Evolutionary conservation across 1,139 yeast genomes (phyloP).

Genomic region (Blastobotrys petasosporus): DNA sequence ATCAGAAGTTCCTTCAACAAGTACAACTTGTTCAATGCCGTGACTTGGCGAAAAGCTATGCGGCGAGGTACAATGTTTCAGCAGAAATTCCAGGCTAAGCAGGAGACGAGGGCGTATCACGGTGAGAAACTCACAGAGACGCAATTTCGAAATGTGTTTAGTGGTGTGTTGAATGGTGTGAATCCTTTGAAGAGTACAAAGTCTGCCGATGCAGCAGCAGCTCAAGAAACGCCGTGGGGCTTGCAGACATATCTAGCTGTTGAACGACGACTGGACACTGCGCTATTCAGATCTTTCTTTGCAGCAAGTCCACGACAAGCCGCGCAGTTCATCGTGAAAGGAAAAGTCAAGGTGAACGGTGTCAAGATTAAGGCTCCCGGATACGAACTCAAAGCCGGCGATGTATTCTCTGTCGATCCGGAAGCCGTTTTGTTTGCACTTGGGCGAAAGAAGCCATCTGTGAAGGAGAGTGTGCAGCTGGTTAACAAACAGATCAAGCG

Average conservation of each 20-base stretch:
- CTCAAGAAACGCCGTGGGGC: slow-evolving; percentile 54
- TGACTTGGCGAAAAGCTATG: slow-evolving; percentile 42
- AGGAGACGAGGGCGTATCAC: slow-evolving; percentile 90
- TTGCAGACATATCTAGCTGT: slow-evolving; percentile 83
- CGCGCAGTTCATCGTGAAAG: slow-evolving; percentile 75
- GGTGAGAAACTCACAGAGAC: slow-evolving; percentile 89
- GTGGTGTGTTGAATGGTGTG: slow-evolving; percentile 77
- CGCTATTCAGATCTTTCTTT: slow-evolving; percentile 85
- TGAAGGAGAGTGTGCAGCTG: slow-evolving; percentile 57
- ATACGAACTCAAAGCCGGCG: slow-evolving; percentile 75
- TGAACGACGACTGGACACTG: slow-evolving; percentile 85
- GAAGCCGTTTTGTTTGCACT: slow-evolving; percentile 79
- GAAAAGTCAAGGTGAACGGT: slow-evolving; percentile 84
- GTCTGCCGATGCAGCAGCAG: slow-evolving; percentile 14
- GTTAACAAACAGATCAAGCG: slow-evolving; percentile 65
- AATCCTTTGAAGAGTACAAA: slow-evolving; percentile 43
- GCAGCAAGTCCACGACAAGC: slow-evolving; percentile 95
- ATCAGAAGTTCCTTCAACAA: slow-evolving; percentile 92
- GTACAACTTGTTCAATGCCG: slow-evolving; percentile 80
- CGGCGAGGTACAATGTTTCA: slow-evolving; percentile 66
- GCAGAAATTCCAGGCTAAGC: slow-evolving; percentile 88
- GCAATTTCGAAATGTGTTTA: slow-evolving; percentile 68
- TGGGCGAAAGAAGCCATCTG: slow-evolving; percentile 77
- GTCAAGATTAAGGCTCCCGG: slow-evolving; percentile 70
- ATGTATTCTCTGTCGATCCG: slow-evolving; percentile 78